Base-by-base conservation (phyloP, 1,284 basidiomycete genomes). In the Ceratobasidium sp. region DNA sequence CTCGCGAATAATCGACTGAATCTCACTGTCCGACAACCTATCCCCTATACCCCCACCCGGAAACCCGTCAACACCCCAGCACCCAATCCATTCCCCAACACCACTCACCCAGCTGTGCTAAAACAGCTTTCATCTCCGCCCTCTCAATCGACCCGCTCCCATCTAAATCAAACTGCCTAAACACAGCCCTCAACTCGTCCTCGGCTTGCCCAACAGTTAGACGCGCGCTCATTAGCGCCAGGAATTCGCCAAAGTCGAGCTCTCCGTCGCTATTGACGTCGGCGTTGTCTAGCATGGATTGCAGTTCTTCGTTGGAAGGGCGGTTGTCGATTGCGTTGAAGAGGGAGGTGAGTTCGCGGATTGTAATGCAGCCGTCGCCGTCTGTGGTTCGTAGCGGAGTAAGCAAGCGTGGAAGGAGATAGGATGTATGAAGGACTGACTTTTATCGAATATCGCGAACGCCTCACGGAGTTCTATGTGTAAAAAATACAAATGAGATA, bases 91-190 rank as follows among this genome's bases (percentile, higher is more conserved):
- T n/a, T n/a, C 19, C 19, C 27, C n/a, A 44, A 1, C 4, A 11
- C 8, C 24, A 72, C 56, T 36, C 47, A 78, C 81, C 80, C 41
- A 82, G 72, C 76, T 80, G 81, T 62, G 79, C 81, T 80, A 82
- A 81, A 60, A 82, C 81, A 65, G 81, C 80, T 59, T 79, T 78
- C 41, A 85, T 79, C 78, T 85, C 84, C 15, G 83, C 84, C 8
- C 31, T 56, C 7, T 84, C 85, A 81, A 89, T 89, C 81, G 85
- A 85, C 29, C 87, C 88, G 79, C 89, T 87, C 76, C 86, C 87
- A 80, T 89, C 87, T 83, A 88, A 88, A 83, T 89, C 88, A 78
- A 89, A 89, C 67, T 88, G 87, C 83, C 88, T 87, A 85, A 89
- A 89, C 31, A 87, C 88, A 82, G 88, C 87, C 77, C 85, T 84